These are phyloP conservation scores for Rubroshorea leprosula DNA, from an alignment of 345 rosid species.

Conservation along the genomic window DNA sequence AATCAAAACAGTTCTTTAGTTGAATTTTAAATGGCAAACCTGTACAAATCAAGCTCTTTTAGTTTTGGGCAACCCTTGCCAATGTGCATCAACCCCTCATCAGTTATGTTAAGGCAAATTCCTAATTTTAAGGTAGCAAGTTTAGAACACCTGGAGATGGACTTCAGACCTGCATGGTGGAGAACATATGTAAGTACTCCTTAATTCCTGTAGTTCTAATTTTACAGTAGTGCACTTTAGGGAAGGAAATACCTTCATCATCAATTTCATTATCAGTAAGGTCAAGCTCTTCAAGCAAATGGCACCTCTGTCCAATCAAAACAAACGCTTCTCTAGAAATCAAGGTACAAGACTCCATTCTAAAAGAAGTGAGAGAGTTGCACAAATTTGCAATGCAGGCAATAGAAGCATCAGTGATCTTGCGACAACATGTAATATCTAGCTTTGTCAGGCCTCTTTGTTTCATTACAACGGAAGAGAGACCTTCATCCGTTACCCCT, in stretches of 20 bases:
- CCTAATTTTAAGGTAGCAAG: constrained; percentile 54
- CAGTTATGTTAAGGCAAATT: constrained; percentile 56
- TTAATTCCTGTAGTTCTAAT: background rate
- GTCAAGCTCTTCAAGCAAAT: constrained; percentile 64
- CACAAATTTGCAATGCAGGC: constrained; percentile 45
- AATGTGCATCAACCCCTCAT: constrained; percentile 44
- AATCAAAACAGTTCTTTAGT: too few species aligned
- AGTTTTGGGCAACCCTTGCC: constrained; percentile 53
- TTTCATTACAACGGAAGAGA: constrained; percentile 42
- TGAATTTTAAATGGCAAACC: constrained; percentile 26
- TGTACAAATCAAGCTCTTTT: constrained; percentile 60
- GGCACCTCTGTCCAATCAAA: constrained; percentile 50
- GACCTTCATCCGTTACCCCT: constrained; percentile 64
- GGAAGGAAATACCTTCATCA: constrained; percentile 46
- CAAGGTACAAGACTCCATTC: constrained; percentile 61
- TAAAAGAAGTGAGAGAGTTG: constrained; percentile 37
- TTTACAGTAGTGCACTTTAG: background rate
- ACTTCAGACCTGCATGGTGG: constrained; percentile 49
- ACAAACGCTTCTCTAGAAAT: constrained; percentile 56
- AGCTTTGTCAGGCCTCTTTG: constrained; percentile 51
- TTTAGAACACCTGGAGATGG: constrained; percentile 46
- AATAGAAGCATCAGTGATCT: constrained; percentile 52
- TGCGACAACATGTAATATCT: constrained; percentile 66
- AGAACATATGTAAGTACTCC: background rate
- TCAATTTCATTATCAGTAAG: constrained; percentile 69